Evolutionary conservation across 805 yeast species (phyloP), one percentile per base, ranked within the genome.

Genomic region (Ogataea nitratoaversa): DNA sequence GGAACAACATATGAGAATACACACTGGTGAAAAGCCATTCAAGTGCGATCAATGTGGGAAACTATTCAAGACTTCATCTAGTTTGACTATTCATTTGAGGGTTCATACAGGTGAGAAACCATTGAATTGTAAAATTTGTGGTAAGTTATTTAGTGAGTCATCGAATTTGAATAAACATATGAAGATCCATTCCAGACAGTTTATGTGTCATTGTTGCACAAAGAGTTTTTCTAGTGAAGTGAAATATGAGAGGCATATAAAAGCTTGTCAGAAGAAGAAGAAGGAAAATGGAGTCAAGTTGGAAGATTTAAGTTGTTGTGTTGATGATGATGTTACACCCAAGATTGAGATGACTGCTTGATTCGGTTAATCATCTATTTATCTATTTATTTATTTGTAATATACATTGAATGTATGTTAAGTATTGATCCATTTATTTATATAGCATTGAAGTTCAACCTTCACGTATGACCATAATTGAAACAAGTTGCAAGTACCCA

Each of bases 51-150:
- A 68, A 2, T 91, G 99, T 60, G 81, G 75, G 4, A 90, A 88
- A 59, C 59, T 67, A 19, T 91, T 91, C 66, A 84, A 95, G 9
- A 87, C 95, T 2, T 76, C 85, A 22, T 81, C 93, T 4, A 82
- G 93, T 13, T 67, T 90, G 33, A 82, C 88, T 2, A 87, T 91
- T 23, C 98, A 93, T 63, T 62, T 74, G 34, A 70, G 98, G 44
- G 81, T 81, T 2, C 99, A 91, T 61, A 84, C 95, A 1, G 97
- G 97, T 2, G 91, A 84, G 44, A 87, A 84, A 60, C 97, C 97
- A 3, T 66, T 91, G 49, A 67, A 62, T 25, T 91, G 98, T 62
- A 81, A 79, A 47, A 75, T 76, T 63, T 91, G 99, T 59, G 82
- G 78, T 14, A 89, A 86, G 59, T 63, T 86, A 39, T 91, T 91